Percentiles rank a stretch among this genome's conserved stretches.
phyloP scores from a whole-genome alignment of 1,284 basidiomycete genomes.

The Termitomyces sp. region DNA sequence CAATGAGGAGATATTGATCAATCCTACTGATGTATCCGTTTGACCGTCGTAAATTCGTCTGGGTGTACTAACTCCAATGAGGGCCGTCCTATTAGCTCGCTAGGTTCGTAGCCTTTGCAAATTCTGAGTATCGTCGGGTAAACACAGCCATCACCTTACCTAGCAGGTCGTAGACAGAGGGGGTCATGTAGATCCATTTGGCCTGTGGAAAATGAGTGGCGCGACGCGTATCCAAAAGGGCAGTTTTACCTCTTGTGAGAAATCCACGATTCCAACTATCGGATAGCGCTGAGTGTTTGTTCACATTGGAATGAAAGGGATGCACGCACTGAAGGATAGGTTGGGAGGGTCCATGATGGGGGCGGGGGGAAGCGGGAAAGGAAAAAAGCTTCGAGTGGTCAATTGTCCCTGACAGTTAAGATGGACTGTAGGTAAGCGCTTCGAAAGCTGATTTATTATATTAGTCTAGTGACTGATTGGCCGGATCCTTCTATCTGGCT shows the following conservation, averaged over 20 bases:
- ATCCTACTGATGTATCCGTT: constrained; percentile 60
- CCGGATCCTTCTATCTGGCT: constrained; percentile 14
- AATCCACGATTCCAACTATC: constrained; percentile 69
- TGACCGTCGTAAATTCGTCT: constrained; percentile 61
- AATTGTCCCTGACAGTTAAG: constrained; percentile 14
- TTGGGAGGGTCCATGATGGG: constrained; percentile 42
- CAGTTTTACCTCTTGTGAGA: constrained; percentile 53
- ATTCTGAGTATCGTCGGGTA: not conserved
- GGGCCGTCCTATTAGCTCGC: constrained; percentile 59
- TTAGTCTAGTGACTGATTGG: constrained; percentile 11
- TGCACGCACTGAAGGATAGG: constrained; percentile 64
- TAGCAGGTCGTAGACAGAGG: constrained; percentile 65
- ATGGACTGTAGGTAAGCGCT: constrained; percentile 10
- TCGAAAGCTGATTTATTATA: constrained; percentile 18
- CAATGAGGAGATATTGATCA: constrained; percentile 1
- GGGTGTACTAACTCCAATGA: constrained; percentile 71
- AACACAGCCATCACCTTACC: constrained; percentile 35
- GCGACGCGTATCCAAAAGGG: constrained; percentile 1
- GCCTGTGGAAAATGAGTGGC: constrained; percentile 37
- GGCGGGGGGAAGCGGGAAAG: constrained; percentile 11
- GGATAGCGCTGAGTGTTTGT: not conserved
- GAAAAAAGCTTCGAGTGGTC: constrained; percentile 16
- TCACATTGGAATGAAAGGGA: not conserved
- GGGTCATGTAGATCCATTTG: constrained; percentile 64
- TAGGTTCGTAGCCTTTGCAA: constrained; percentile 58